These are phyloP conservation scores for Poa annua DNA, from an alignment of 176 grass and related monocot genomes.

Conservation along the genomic window DNA sequence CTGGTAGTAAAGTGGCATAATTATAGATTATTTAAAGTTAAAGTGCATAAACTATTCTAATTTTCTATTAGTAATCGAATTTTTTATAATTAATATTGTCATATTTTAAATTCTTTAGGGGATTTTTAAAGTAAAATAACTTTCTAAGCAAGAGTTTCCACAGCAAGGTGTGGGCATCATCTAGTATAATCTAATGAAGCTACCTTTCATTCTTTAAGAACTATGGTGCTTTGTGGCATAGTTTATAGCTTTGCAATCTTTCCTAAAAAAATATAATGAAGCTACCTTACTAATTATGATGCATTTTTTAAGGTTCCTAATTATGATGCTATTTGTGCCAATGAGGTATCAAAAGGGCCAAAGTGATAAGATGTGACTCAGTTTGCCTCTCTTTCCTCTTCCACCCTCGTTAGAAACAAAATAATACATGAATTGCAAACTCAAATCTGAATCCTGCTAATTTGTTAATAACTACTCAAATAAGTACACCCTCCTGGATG, in stretches of 20 bases:
- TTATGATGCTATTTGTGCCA: background rate
- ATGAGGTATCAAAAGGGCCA: background rate
- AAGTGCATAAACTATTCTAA: too few species aligned
- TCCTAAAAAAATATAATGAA: constrained; percentile 10
- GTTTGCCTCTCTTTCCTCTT: constrained; percentile 3
- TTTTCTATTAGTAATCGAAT: too few species aligned
- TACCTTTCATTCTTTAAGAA: background rate
- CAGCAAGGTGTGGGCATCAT: too few species aligned
- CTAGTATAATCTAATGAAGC: too few species aligned
- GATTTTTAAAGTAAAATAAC: too few species aligned
- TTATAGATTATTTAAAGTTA: too few species aligned
- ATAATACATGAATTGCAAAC: constrained; percentile 10
- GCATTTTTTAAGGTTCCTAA: background rate
- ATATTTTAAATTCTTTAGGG: too few species aligned
- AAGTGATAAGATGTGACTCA: background rate
- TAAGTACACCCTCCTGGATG: background rate
- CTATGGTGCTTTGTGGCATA: background rate
- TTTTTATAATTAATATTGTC: too few species aligned
- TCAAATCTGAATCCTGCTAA: constrained; percentile 16
- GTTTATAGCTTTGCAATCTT: background rate
- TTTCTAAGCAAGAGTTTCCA: too few species aligned
- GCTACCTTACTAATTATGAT: background rate
- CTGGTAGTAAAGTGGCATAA: too few species aligned
- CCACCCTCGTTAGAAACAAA: background rate
- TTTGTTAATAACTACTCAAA: background rate